A percentile compares a stretch with the other conserved stretches of the same genome.
phyloP scores from a whole-genome alignment of 192 early-diverging fungal genomes.

The Coemansia sp. region DNA sequence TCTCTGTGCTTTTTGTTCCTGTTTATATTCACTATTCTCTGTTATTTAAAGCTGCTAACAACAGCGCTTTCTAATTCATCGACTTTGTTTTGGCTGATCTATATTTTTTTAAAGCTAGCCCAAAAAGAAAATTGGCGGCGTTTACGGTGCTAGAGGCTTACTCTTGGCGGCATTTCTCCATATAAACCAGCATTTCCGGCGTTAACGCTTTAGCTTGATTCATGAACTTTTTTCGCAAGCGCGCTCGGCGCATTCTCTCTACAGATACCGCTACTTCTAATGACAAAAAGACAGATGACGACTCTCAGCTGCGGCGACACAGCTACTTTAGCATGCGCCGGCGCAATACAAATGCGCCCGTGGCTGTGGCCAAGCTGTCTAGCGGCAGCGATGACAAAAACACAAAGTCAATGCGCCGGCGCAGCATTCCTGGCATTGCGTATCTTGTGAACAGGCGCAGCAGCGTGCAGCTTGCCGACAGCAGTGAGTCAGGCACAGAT shows the following conservation, averaged over 20 bases:
- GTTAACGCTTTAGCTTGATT: neutral
- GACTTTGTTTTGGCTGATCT: no score
- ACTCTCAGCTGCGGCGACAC: conserved; percentile 17
- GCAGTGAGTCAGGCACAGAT: conserved; percentile 1
- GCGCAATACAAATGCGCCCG: conserved; percentile 11
- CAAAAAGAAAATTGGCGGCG: no score
- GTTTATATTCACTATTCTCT: no score
- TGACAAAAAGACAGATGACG: neutral
- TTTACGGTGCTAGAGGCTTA: no score
- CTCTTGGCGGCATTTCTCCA: no score
- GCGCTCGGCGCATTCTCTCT: conserved; percentile 11
- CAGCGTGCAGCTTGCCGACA: conserved; percentile 12
- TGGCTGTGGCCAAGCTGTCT: conserved; percentile 5
- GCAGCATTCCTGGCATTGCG: conserved; percentile 40
- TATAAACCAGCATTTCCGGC: no score
- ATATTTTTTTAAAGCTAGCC: no score
- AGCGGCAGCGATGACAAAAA: conserved; percentile 2
- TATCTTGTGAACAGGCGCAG: conserved; percentile 29
- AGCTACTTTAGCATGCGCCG: conserved; percentile 41
- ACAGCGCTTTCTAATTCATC: no score
- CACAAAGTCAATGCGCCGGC: conserved; percentile 18
- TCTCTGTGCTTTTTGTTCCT: no score
- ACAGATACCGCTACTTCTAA: conserved; percentile 4
- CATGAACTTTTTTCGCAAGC: conserved; percentile 47
- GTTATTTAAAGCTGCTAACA: no score